Conservation (phyloP, 768 basidiomycete genomes). For the Auriscalpium vulgare region DNA sequence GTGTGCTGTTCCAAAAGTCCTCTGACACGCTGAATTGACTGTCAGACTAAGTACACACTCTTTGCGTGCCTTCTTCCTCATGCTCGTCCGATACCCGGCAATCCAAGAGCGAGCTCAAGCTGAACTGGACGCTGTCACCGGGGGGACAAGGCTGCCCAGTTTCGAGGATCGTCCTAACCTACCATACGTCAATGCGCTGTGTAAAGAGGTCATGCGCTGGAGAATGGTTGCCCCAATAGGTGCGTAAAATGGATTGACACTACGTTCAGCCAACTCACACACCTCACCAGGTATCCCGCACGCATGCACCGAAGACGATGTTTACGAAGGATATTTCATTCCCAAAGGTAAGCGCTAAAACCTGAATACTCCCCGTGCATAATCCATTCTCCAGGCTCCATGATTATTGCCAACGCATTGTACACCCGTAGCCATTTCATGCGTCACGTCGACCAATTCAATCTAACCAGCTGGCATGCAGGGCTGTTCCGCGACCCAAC, state of each 20-base stretch:
- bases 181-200: slow-evolving; percentile 20
- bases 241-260: neutral
- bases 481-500: slow-evolving; percentile 7
- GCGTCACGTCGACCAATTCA: neutral
- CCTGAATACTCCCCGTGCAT: neutral
- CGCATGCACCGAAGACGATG: neutral
- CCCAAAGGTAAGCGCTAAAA: slow-evolving; percentile 1
- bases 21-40: no score
- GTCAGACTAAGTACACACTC: no score
- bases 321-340: slow-evolving; percentile 4
- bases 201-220: slow-evolving; percentile 22
- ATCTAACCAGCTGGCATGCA: neutral
- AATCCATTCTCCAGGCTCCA: neutral
- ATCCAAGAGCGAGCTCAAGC: slow-evolving; percentile 19
- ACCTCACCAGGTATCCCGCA: neutral
- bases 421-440: neutral
- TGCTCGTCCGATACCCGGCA: slow-evolving; percentile 22
- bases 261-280: neutral
- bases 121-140: slow-evolving; percentile 21
- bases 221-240: slow-evolving; percentile 4
- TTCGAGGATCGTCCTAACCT: slow-evolving; percentile 19
- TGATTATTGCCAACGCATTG: slow-evolving; percentile 5
- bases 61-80: slow-evolving; percentile 15
- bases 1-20: no score
- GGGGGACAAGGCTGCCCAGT: slow-evolving; percentile 17